phyloP scores from a whole-genome alignment of 768 basidiomycete genomes.

The Gelatoporia subvermispora region DNA sequence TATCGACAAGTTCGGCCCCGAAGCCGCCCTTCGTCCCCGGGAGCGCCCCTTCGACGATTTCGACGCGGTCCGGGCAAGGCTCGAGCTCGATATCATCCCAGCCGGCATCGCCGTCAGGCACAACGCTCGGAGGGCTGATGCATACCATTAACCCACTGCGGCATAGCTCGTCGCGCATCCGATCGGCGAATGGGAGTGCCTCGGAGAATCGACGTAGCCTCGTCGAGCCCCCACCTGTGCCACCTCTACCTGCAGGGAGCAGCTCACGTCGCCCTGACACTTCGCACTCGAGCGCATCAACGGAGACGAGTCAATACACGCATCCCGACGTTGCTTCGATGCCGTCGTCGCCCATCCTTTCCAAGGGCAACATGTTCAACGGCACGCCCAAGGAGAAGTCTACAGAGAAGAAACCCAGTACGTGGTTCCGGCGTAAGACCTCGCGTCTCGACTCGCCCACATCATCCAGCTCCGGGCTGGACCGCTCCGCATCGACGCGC shows the following conservation, averaged over 20 bases:
- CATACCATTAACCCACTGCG: slow-evolving; percentile 23
- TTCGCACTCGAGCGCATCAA: slow-evolving; percentile 15
- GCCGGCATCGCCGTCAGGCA: slow-evolving; percentile 5
- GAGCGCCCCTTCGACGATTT: not conserved
- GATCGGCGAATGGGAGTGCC: slow-evolving; percentile 20
- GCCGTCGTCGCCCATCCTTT: slow-evolving; percentile 16
- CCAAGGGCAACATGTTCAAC: slow-evolving; percentile 16
- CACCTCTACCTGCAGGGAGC: slow-evolving; percentile 19
- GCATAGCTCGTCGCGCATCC: slow-evolving; percentile 21
- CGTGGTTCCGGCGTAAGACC: slow-evolving; percentile 56
- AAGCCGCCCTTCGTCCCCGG: slow-evolving; percentile 11
- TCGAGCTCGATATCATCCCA: slow-evolving; percentile 5
- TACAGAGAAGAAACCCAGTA: slow-evolving; percentile 36
- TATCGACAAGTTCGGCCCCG: slow-evolving; percentile 16
- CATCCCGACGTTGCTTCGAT: slow-evolving; percentile 15
- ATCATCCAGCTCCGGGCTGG: slow-evolving; percentile 6
- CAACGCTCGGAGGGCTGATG: slow-evolving; percentile 17
- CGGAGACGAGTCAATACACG: slow-evolving; percentile 22
- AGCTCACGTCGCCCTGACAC: slow-evolving; percentile 17
- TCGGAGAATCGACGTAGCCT: slow-evolving; percentile 14
- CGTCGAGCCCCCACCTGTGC: slow-evolving; percentile 17
- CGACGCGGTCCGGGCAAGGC: slow-evolving; percentile 1
- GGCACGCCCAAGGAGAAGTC: slow-evolving; percentile 24
- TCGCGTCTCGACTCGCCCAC: slow-evolving; percentile 18
- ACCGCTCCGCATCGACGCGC: slow-evolving; percentile 27